Conservation (phyloP, 768 basidiomycete genomes). For the Russula earlei region DNA sequence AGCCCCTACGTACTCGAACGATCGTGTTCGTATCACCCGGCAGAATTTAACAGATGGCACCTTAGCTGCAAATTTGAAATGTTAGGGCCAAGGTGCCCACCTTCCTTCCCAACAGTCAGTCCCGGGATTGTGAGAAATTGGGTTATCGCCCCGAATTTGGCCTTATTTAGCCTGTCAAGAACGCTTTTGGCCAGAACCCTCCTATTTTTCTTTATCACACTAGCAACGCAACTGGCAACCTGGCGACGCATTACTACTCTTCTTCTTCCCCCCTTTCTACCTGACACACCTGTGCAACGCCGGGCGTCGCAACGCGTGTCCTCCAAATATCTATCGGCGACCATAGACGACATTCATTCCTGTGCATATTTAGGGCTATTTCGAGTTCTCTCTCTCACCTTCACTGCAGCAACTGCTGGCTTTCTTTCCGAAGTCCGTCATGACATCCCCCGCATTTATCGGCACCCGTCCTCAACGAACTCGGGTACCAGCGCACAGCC, state of each 20-base stretch:
- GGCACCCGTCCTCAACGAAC: constrained; percentile 1
- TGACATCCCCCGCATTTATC: neutral
- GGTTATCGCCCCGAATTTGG: neutral
- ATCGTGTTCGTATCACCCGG: too few relatives aligned
- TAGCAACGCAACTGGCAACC: neutral
- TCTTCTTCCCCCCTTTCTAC: neutral
- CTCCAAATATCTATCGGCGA: neutral
- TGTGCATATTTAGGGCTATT: neutral
- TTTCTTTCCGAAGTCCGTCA: neutral
- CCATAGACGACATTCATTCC: neutral
- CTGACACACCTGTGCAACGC: constrained; percentile 1
- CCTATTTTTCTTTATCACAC: neutral
- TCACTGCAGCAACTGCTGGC: neutral
- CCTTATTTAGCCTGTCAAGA: neutral
- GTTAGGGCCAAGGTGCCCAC: too few relatives aligned
- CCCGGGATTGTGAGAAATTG: neutral
- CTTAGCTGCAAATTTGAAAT: too few relatives aligned
- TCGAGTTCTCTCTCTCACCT: neutral
- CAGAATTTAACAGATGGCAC: too few relatives aligned
- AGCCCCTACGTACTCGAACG: too few relatives aligned
- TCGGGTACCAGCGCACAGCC: constrained; percentile 18
- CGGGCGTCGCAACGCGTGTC: constrained; percentile 1
- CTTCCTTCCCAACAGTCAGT: too few relatives aligned
- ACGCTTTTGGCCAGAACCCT: neutral
- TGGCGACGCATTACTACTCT: neutral